phyloP scores from a whole-genome alignment of 176 grass and related monocot species.

The Oryza brachyantha region DNA sequence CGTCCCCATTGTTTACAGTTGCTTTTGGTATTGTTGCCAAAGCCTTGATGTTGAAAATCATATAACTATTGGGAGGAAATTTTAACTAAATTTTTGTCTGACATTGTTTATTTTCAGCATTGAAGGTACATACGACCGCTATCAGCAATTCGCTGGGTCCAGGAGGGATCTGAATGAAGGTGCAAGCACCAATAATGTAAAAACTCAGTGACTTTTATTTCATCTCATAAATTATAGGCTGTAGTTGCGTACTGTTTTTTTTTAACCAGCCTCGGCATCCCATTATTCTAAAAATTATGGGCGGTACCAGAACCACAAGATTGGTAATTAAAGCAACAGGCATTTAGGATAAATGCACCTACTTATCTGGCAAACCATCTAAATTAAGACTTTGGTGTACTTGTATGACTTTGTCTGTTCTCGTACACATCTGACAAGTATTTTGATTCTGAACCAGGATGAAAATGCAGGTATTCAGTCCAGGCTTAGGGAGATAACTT shows the following conservation, averaged over 20 bases:
- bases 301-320: background rate
- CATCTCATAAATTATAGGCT: background rate
- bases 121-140: slow-evolving; percentile 48
- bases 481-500: slow-evolving; percentile 34
- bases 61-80: background rate
- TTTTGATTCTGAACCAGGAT: slow-evolving; percentile 18
- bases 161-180: slow-evolving; percentile 20
- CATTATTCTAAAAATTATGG: background rate
- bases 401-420: background rate
- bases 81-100: background rate
- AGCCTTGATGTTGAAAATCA: background rate
- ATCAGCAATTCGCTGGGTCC: slow-evolving; percentile 30
- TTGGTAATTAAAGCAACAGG: background rate
- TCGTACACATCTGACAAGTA: slow-evolving; percentile 14
- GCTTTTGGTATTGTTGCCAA: background rate
- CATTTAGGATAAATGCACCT: background rate
- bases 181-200: slow-evolving; percentile 33
- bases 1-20: background rate
- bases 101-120: slow-evolving; percentile 42
- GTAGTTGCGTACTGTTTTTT: background rate
- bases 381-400: background rate
- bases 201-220: background rate
- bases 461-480: slow-evolving; percentile 31
- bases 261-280: background rate
- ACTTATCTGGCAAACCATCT: background rate